Conservation (phyloP, 306 rosid genomes). For the Rosa rugosa region DNA sequence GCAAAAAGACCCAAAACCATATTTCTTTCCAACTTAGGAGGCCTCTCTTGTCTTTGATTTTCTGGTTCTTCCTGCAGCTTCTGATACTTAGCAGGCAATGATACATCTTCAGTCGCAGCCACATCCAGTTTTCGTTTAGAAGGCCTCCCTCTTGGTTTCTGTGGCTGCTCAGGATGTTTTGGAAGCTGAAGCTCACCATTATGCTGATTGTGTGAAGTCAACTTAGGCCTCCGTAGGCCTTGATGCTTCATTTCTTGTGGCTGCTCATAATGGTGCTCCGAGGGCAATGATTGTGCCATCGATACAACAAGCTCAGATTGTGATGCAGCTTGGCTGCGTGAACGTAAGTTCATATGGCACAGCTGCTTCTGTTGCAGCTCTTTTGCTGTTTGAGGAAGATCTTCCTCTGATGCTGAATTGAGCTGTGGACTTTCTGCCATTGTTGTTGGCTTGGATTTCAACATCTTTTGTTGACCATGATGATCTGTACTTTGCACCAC, state of each 20-base stretch:
- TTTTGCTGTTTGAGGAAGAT: neutral
- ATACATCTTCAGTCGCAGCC: neutral
- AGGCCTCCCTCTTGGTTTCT: constrained; percentile 3
- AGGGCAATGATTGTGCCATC: constrained; percentile 1
- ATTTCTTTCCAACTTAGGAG: no score
- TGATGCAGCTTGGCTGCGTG: neutral
- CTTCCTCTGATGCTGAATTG: neutral
- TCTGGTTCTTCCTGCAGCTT: neutral
- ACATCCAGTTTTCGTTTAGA: neutral
- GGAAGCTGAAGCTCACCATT: constrained; percentile 1
- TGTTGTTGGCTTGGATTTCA: no score
- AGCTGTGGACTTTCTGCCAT: neutral
- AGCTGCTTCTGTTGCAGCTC: constrained; percentile 3
- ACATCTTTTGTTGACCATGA: no score
- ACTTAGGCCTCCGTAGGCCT: neutral
- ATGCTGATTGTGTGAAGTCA: neutral
- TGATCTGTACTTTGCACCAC: no score
- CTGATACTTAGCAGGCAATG: neutral
- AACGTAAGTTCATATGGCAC: neutral
- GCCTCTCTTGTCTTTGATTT: neutral
- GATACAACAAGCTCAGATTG: neutral
- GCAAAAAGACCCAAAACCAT: no score
- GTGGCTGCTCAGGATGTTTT: constrained; percentile 1
- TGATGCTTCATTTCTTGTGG: neutral
- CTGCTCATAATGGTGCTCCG: neutral